Conservation (phyloP, 2,329 filamentous ascomycete genomes). For the Fusarium concolor region DNA sequence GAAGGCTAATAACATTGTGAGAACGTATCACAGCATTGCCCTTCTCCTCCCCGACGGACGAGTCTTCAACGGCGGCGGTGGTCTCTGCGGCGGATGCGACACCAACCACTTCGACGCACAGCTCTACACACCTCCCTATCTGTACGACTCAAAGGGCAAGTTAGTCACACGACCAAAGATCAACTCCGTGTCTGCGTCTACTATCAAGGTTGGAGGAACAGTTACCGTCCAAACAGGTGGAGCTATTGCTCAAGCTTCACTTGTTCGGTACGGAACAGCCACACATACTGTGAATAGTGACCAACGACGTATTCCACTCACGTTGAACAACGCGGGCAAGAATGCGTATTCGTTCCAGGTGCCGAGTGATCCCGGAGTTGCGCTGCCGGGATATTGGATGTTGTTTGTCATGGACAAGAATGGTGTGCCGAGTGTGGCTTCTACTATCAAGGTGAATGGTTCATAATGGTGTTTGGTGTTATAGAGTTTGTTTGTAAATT, state of each 20-base stretch:
- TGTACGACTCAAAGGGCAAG: conserved; percentile 24
- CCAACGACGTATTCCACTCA: conserved; percentile 30
- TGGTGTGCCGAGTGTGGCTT: conserved; percentile 32
- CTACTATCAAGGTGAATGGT: conserved; percentile 20
- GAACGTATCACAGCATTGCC: conserved; percentile 30
- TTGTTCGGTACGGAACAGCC: conserved; percentile 31
- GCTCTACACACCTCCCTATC: conserved; percentile 28
- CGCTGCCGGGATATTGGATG: conserved; percentile 40
- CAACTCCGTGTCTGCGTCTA: not conserved
- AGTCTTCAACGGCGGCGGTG: conserved; percentile 36
- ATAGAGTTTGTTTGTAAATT: no score
- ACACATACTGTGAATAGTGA: conserved; percentile 38
- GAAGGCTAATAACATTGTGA: conserved; percentile 28
- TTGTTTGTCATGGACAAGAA: conserved; percentile 35
- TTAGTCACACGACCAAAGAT: conserved; percentile 26
- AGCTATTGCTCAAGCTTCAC: not conserved
- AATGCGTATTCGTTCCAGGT: conserved; percentile 28
- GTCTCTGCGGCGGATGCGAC: conserved; percentile 23
- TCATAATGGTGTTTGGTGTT: not conserved
- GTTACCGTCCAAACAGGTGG: conserved; percentile 13
- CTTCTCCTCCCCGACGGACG: conserved; percentile 26
- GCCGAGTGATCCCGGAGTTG: conserved; percentile 30
- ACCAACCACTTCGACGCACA: conserved; percentile 39
- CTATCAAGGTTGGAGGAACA: conserved; percentile 8
- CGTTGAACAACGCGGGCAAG: not conserved